Evolutionary conservation across 73 alveolate species (phyloP).

Genomic region (Uronychia binucleata): DNA sequence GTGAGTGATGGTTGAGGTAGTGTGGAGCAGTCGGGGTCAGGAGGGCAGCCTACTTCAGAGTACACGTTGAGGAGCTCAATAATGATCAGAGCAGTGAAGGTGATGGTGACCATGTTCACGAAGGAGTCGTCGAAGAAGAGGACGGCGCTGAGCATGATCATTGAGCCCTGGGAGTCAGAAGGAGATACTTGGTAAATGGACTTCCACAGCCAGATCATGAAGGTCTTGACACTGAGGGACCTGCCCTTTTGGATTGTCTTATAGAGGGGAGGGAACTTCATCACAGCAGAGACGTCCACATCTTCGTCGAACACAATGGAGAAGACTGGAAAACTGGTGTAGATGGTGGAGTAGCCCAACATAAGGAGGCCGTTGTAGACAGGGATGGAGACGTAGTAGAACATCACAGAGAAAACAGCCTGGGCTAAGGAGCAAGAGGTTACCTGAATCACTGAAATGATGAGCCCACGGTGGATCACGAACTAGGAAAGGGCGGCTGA

Average conservation of each 20-base stretch:
- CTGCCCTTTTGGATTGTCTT: conserved; percentile 87
- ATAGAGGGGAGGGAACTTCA: conserved; percentile 89
- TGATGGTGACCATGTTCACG: conserved; percentile 92
- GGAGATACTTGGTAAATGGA: conserved; percentile 92
- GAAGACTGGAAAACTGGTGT: conserved; percentile 93
- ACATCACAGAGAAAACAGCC: conserved; percentile 85
- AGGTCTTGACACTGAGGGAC: conserved; percentile 81
- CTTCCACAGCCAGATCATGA: conserved; percentile 91
- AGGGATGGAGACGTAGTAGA: conserved; percentile 90
- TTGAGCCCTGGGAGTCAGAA: too few species aligned
- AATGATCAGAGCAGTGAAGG: conserved; percentile 93
- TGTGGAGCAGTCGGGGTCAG: too few species aligned
- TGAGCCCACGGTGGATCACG: conserved; percentile 95
- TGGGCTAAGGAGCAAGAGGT: conserved; percentile 72
- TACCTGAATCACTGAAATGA: conserved; percentile 88
- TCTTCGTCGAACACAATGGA: conserved; percentile 94
- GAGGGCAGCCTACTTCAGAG: conserved; percentile 66
- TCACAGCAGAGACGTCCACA: conserved; percentile 68
- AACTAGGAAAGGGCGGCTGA: conserved; percentile 87
- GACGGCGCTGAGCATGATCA: conserved; percentile 86
- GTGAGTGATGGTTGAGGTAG: neutral
- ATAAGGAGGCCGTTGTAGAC: conserved; percentile 88
- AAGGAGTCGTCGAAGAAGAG: conserved; percentile 86
- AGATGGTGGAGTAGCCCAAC: conserved; percentile 97
- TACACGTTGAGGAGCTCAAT: conserved; percentile 93